Conservation (phyloP, 208 protist species). For the Trichomonas vaginalis region DNA sequence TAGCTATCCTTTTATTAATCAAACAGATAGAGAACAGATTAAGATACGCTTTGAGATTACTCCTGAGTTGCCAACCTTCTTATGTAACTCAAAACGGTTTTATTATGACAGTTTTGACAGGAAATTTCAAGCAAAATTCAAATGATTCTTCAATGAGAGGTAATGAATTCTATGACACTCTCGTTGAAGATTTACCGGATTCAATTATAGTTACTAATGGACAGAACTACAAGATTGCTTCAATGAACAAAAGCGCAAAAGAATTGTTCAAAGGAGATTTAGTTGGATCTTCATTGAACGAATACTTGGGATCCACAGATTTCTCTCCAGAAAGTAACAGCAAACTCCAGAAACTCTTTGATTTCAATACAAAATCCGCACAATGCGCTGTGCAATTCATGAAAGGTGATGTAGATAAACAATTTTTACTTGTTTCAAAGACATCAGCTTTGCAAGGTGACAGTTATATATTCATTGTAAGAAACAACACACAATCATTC, state of each 20-base stretch:
- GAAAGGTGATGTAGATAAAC: not conserved
- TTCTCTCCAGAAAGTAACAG: not conserved
- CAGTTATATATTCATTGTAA: not conserved
- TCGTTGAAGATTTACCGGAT: not conserved
- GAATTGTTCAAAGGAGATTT: not conserved
- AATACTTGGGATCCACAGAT: not conserved
- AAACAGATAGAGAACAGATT: too few species aligned
- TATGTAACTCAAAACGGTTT: too few species aligned
- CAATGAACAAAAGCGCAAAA: not conserved
- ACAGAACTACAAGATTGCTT: not conserved
- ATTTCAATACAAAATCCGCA: not conserved
- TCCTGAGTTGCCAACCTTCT: too few species aligned
- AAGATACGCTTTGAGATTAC: too few species aligned
- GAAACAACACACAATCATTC: not conserved
- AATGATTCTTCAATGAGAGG: not conserved
- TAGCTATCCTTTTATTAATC: not conserved
- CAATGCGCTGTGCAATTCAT: not conserved
- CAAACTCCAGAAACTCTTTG: not conserved
- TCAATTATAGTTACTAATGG: not conserved
- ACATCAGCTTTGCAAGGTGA: not conserved
- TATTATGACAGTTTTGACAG: too few species aligned
- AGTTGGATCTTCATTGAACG: not conserved
- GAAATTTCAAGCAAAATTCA: not conserved
- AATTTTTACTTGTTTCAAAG: not conserved
- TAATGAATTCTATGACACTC: not conserved